These are phyloP conservation scores for Hygrocybe punicea DNA, from an alignment of 768 basidiomycete species.

Conservation along the genomic window DNA sequence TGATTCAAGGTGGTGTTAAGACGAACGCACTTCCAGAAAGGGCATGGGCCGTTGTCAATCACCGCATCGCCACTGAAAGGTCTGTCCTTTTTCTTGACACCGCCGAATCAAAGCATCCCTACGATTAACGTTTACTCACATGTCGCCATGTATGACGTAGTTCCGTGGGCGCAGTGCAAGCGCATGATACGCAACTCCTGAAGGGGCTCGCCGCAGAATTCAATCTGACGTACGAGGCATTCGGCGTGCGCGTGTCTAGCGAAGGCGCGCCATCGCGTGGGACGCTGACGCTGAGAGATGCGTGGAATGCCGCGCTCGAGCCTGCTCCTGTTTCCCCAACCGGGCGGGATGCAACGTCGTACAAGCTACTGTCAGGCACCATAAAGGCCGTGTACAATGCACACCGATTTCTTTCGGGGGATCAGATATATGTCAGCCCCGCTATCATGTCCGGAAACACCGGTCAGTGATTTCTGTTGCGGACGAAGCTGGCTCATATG, in stretches of 20 bases:
- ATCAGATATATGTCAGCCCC: constrained; percentile 47
- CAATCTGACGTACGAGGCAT: constrained; percentile 59
- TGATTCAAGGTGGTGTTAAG: constrained; percentile 68
- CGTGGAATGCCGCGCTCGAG: constrained; percentile 50
- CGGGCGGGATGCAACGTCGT: constrained; percentile 44
- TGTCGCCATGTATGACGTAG: constrained; percentile 25
- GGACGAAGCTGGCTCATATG: constrained; percentile 4
- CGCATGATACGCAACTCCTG: constrained; percentile 46
- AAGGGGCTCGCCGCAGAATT: constrained; percentile 46
- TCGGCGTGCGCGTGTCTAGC: constrained; percentile 43
- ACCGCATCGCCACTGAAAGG: constrained; percentile 65
- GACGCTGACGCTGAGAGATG: constrained; percentile 49
- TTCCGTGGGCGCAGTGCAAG: constrained; percentile 45
- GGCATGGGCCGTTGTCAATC: constrained; percentile 67
- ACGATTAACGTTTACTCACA: constrained; percentile 4
- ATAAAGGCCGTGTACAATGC: constrained; percentile 60
- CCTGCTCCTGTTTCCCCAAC: constrained; percentile 65
- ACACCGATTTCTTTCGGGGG: constrained; percentile 37
- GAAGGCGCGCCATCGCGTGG: constrained; percentile 38
- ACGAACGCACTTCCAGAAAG: constrained; percentile 77
- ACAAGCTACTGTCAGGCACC: constrained; percentile 55
- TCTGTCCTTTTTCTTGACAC: constrained; percentile 21
- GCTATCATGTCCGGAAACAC: constrained; percentile 62
- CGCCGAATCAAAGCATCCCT: not conserved
- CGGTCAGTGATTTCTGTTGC: constrained; percentile 32